Base-by-base conservation (phyloP, 2,329 filamentous ascomycete genomes). In the Onygenales sp. region DNA sequence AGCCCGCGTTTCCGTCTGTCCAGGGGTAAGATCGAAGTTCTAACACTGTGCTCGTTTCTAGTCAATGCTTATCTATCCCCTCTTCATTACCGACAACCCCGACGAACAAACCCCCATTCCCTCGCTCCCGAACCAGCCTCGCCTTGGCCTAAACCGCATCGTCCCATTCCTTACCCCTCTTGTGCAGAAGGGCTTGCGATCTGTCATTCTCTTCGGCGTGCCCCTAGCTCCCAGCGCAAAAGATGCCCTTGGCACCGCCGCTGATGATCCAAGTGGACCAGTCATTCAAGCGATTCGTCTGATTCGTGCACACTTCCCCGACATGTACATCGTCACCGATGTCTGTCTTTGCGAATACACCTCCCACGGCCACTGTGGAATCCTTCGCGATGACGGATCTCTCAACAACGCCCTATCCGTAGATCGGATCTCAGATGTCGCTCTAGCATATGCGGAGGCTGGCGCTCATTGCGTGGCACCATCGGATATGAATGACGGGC, bases 321-420 rank as follows among this genome's bases (percentile, higher is more conserved):
- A 89, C 57, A 80, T 98, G 56, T 97, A 94, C 74, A 88, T 98
- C 63, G 85, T 86, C 60, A 84, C 86, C 56, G 93, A 98, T 67
- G 93, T 98, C 54, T 97, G 93, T 67, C 85, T 98, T 6, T 98
- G 93, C 80, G 93, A 98, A 73, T 98, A 98, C 74, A 98, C 93
- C 0, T 93, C 88, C 6, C 93, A 98, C 70, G 93, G 93, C 44
- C 93, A 98, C 76, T 98, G 93, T 67, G 93, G 93, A 51, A 96
- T 98, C 62, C 79, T 98, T 45, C 84, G 90, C 54, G 90, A 96
- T 61, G 93, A 98, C 67, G 90, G 90, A 57, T 87, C 84, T 57
- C 79, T 98, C 56, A 95, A 97, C 79, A 97, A 98, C 67, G 83
- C 85, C 58, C 81, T 95, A 46, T 95, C 90, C 2, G 90, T 97